phyloP scores from a whole-genome alignment of 2,329 filamentous ascomycete species.

The Aspergillus uvarum region DNA sequence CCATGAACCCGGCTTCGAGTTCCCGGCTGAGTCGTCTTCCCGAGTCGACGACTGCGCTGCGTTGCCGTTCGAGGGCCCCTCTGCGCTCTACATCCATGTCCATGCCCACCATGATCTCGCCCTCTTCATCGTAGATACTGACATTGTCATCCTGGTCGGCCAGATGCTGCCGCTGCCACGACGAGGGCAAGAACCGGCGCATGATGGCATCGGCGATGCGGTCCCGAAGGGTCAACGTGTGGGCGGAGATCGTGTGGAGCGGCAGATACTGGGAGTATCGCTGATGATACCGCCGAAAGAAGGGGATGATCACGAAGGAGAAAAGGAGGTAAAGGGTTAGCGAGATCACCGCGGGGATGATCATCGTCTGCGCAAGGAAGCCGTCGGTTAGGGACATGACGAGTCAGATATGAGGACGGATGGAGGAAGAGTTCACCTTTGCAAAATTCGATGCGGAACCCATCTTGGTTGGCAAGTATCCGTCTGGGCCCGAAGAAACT shows the following conservation, averaged over 20 bases:
- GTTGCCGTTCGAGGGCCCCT: conserved; percentile 46
- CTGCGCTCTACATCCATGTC: conserved; percentile 53
- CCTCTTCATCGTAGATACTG: conserved; percentile 67
- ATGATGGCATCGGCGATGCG: conserved; percentile 43
- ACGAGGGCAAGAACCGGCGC: conserved; percentile 45
- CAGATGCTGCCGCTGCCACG: conserved; percentile 43
- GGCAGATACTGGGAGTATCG: conserved; percentile 75
- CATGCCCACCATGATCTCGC: conserved; percentile 50
- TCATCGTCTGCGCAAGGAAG: conserved; percentile 56
- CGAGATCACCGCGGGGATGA: conserved; percentile 70
- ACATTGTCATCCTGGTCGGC: conserved; percentile 54
- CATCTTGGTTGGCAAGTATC: conserved; percentile 21
- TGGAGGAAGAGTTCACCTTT: conserved; percentile 24
- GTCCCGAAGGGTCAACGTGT: conserved; percentile 57
- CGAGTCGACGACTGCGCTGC: conserved; percentile 41
- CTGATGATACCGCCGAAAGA: conserved; percentile 68
- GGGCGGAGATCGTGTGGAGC: conserved; percentile 54
- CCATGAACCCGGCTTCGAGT: conserved; percentile 72
- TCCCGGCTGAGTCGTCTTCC: conserved; percentile 71
- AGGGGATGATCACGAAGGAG: conserved; percentile 64
- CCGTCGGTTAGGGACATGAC: conserved; percentile 4
- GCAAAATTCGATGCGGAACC: conserved; percentile 31
- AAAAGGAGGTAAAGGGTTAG: conserved; percentile 66
- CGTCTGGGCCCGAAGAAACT: background rate
- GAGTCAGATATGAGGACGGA: background rate